phyloP scores from a whole-genome alignment of 2,329 filamentous ascomycete species.

The Hymenoscyphus fraxineus region DNA sequence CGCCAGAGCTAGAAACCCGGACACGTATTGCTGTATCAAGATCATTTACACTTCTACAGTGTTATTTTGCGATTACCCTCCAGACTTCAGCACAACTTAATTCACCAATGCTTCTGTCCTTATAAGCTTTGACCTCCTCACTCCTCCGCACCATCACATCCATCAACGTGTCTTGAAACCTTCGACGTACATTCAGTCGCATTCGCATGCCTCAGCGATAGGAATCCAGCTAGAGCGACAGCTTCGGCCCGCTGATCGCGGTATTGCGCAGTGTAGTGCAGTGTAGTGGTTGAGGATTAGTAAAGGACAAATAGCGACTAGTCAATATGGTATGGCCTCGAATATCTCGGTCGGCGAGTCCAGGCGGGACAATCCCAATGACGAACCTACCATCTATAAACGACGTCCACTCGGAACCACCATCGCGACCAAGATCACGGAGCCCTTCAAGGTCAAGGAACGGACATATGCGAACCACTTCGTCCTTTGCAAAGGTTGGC shows the following conservation, averaged over 20 bases:
- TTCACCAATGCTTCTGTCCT: background rate
- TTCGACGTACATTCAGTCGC: background rate
- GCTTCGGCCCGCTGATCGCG: conserved; percentile 34
- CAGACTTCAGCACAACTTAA: background rate
- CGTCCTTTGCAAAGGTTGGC: conserved; percentile 34
- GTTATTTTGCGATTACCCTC: background rate
- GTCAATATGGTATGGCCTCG: conserved; percentile 33
- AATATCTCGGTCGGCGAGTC: conserved; percentile 30
- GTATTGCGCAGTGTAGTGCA: conserved; percentile 6
- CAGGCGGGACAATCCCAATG: conserved; percentile 29
- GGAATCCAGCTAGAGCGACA: conserved; percentile 27
- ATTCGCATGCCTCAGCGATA: conserved; percentile 35
- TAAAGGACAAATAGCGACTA: conserved; percentile 9
- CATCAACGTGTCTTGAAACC: background rate
- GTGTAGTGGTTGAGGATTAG: background rate
- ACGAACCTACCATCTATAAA: conserved; percentile 29
- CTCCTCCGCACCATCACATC: background rate
- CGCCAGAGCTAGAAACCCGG: background rate
- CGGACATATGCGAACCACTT: conserved; percentile 31
- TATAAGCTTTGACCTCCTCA: background rate
- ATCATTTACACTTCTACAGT: no score
- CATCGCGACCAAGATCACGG: conserved; percentile 24
- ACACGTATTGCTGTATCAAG: conserved; percentile 13
- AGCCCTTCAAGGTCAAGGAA: conserved; percentile 23
- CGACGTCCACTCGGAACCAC: conserved; percentile 25